These are phyloP conservation scores for Abrus pulchellus DNA, from an alignment of 306 rosid species.

Conservation along the genomic window DNA sequence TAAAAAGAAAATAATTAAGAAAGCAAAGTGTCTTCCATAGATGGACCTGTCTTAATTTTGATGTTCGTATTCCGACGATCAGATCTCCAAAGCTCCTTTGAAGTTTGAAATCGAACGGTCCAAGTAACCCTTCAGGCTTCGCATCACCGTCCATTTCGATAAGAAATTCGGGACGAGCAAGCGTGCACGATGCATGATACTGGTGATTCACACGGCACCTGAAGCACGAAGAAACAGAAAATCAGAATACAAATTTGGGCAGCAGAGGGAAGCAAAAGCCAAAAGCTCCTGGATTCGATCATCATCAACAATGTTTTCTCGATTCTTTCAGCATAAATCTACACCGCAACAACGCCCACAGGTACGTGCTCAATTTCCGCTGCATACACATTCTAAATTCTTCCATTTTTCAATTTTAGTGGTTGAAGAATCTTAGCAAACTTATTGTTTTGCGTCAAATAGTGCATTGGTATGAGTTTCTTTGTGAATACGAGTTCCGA, in stretches of 20 bases:
- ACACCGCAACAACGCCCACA: conserved; percentile 43
- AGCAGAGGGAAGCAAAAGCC: conserved; percentile 43
- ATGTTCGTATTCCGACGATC: not conserved
- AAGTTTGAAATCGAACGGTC: conserved; percentile 43
- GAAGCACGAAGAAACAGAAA: conserved; percentile 52
- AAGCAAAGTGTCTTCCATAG: not conserved
- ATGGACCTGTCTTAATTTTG: not conserved
- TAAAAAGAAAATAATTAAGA: not conserved
- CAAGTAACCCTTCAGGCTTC: conserved; percentile 6
- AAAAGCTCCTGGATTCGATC: conserved; percentile 43
- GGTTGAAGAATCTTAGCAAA: conserved; percentile 1
- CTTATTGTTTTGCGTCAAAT: not conserved
- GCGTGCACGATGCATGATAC: conserved; percentile 47
- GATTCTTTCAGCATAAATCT: conserved; percentile 58
- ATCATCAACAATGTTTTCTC: conserved; percentile 68
- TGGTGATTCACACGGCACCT: conserved; percentile 49
- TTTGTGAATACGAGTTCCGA: conserved; percentile 10
- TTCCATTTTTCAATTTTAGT: not conserved
- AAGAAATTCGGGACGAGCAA: not conserved
- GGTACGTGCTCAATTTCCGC: conserved; percentile 57
- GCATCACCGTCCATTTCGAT: conserved; percentile 49
- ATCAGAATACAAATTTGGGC: conserved; percentile 27
- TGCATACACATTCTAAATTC: conserved; percentile 12
- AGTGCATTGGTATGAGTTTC: conserved; percentile 34
- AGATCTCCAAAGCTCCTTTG: not conserved